These are phyloP conservation scores for Leishmania turanica DNA, from an alignment of 208 protist genomes.

Conservation along the genomic window DNA sequence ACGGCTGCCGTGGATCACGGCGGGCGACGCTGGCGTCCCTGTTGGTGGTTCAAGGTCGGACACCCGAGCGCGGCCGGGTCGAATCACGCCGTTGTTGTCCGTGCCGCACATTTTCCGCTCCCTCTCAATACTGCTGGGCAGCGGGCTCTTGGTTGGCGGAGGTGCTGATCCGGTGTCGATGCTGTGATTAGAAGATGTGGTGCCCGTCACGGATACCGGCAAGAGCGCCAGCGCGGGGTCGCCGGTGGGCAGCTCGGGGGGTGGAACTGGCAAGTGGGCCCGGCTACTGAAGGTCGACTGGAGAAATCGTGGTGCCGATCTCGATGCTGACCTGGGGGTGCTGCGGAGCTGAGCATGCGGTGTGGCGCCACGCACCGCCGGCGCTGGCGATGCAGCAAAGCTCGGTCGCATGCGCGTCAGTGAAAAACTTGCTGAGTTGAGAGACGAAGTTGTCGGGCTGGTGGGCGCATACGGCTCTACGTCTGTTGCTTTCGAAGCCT, in stretches of 20 bases:
- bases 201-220: neutral
- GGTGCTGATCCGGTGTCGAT: neutral
- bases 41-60: neutral
- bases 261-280: constrained; percentile 1
- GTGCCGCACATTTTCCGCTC: neutral
- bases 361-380: neutral
- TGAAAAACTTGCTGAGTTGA: neutral
- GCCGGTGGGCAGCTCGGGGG: neutral
- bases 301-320: neutral
- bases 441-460: neutral
- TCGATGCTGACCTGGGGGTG: neutral
- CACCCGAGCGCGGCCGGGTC: neutral
- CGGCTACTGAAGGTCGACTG: constrained; percentile 15
- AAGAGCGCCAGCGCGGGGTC: neutral
- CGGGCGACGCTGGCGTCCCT: neutral
- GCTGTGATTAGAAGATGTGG: neutral
- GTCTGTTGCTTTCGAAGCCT: neutral
- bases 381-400: neutral
- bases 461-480: neutral
- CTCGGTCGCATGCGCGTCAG: neutral
- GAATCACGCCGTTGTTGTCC: neutral
- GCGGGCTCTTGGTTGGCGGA: neutral
- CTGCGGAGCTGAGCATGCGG: neutral
- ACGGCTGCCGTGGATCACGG: neutral
- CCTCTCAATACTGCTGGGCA: neutral